phyloP scores from a whole-genome alignment of 1,284 basidiomycete species.

The Xanthoconium separans region DNA sequence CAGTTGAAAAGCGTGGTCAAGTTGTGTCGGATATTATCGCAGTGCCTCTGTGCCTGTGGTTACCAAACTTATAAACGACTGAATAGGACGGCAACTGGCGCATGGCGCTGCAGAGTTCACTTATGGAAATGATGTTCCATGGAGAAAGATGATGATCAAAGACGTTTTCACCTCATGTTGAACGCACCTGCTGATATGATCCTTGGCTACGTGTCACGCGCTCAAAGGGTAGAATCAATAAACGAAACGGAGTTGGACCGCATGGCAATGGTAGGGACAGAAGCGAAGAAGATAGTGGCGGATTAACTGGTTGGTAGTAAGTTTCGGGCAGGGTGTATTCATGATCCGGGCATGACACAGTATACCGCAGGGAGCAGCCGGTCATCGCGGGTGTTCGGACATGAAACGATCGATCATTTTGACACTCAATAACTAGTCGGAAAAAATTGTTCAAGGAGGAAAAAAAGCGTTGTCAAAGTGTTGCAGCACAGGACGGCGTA shows the following conservation, averaged over 20 bases:
- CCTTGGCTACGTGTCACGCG: slow-evolving; percentile 25
- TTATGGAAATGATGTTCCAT: slow-evolving; percentile 26
- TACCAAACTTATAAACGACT: slow-evolving; percentile 28
- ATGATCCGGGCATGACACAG: slow-evolving; percentile 34
- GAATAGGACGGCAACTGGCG: slow-evolving; percentile 28
- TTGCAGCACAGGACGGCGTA: slow-evolving; percentile 2
- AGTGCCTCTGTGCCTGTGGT: slow-evolving; percentile 30
- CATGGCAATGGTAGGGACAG: slow-evolving; percentile 22
- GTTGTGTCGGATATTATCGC: slow-evolving; percentile 35
- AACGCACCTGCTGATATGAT: slow-evolving; percentile 32
- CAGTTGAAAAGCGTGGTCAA: slow-evolving; percentile 22
- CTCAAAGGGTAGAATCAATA: slow-evolving; percentile 24
- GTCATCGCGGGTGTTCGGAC: slow-evolving; percentile 32
- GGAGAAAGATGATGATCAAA: slow-evolving; percentile 28
- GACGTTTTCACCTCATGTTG: slow-evolving; percentile 32
- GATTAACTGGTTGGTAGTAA: slow-evolving; percentile 13
- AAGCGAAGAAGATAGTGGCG: slow-evolving; percentile 25
- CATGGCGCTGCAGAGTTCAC: slow-evolving; percentile 22
- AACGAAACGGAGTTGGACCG: slow-evolving; percentile 25
- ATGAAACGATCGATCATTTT: slow-evolving; percentile 28
- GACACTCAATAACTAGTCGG: not conserved
- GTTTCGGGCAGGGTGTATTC: slow-evolving; percentile 9
- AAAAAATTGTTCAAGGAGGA: slow-evolving; percentile 24
- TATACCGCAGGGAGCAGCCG: slow-evolving; percentile 23
- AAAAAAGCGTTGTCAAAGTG: slow-evolving; percentile 7